These are phyloP conservation scores for Choricystis sp. DNA, from an alignment of 139 green algal species.

Conservation along the genomic window DNA sequence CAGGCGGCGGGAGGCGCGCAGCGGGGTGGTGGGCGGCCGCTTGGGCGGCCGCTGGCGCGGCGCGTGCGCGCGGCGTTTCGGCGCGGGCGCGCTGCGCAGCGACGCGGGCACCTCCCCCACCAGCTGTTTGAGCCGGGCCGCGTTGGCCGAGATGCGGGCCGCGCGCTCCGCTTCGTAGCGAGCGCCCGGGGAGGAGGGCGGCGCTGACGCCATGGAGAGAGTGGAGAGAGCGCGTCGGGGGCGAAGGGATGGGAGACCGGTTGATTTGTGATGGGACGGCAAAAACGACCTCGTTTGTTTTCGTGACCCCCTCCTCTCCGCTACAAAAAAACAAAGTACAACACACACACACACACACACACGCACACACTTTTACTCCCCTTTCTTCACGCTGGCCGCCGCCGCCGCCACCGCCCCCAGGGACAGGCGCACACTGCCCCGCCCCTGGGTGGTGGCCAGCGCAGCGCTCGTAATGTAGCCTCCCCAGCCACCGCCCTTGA, in stretches of 20 bases:
- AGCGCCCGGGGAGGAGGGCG: neutral
- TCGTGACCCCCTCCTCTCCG: neutral
- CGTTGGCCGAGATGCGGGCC: neutral
- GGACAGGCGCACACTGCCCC: constrained; percentile 28
- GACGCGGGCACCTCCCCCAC: no score
- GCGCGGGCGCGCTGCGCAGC: no score
- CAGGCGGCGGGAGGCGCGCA: no score
- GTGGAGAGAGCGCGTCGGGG: no score
- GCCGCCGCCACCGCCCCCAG: constrained; percentile 18
- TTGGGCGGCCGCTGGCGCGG: no score
- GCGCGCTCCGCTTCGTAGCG: neutral
- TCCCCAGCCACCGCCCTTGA: constrained; percentile 33
- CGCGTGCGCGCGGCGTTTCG: no score
- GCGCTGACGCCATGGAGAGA: neutral
- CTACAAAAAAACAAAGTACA: no score
- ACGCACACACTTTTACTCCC: no score
- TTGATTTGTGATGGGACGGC: neutral
- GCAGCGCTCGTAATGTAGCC: constrained; percentile 23
- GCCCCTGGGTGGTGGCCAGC: constrained; percentile 40
- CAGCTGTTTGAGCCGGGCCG: no score
- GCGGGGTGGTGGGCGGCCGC: no score
- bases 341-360: no score
- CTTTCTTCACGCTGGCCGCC: constrained; percentile 8
- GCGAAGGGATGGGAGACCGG: neutral
- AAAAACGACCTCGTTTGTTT: neutral